Base-by-base conservation (phyloP, 441 rosid genomes). In the Populus trichocarpa region DNA sequence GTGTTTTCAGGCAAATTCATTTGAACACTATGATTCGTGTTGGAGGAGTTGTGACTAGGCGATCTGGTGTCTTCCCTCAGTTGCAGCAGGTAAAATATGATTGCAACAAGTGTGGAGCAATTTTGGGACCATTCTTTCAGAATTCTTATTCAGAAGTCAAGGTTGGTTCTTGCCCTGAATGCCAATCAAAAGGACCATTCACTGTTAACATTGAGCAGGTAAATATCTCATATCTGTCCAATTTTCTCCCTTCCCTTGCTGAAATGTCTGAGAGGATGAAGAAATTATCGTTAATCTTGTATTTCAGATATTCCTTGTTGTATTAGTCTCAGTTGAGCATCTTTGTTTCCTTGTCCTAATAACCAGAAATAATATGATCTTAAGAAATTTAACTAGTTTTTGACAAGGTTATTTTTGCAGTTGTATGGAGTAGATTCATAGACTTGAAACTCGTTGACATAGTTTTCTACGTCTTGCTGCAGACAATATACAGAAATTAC, bases 101-200 rank as follows among this genome's bases (percentile, higher is more conserved):
- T 79, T 96, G 99, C 87, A 91, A 87, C 90, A 94, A 94, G 84
- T 96, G 98, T 79, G 99, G 98, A 81, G 87, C 95, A 6, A 78
- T 93, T 68, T 86, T 96, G 82, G 98, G 99, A 20, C 98, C 99
- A 16, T 96, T 96, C 88, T 92, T 93, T 78, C 99, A 96, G 81
- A 94, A 90, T 85, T 96, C 99, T 0, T 96, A 96, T 83, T 94
- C 99, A 30, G 99, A 96, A 88, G 99, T 96, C 71, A 93, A 94
- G 79, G 98, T 94, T 80, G 98, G 99, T 70, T 94, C 98, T 80
- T 96, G 99, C 83, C 98, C 98, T 64, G 98, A 94, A 83, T 94
- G 98, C 87, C 98, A 96, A 85, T 93, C 98, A 2, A 96, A 91
- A 86, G 98, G 98, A 75, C 98, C 99, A 25, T 96, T 96, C 84